Percentiles rank a stretch among this genome's conserved stretches.
These are phyloP conservation scores for Zopfia rhizophila DNA, from an alignment of 2,329 filamentous ascomycete species.

Conservation along the genomic window DNA sequence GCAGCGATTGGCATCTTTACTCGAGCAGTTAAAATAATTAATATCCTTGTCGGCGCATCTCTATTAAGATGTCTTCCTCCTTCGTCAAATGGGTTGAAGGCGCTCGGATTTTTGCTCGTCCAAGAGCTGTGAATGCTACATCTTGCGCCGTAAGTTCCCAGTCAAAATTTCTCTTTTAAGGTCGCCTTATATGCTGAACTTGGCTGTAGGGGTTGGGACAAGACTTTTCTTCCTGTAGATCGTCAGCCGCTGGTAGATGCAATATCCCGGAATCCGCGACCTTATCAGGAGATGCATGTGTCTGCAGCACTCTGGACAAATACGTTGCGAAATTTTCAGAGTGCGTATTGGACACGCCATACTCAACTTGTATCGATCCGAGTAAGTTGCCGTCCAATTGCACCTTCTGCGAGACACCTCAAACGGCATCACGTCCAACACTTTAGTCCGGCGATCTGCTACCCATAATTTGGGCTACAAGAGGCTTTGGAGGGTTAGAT, in stretches of 20 bases:
- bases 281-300: conserved; percentile 20
- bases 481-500: no score
- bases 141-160: conserved; percentile 11
- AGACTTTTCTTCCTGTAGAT: conserved; percentile 9
- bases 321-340: conserved; percentile 12
- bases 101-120: conserved; percentile 18
- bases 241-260: conserved; percentile 14
- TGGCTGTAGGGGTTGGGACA: conserved; percentile 4
- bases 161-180: conserved; percentile 1
- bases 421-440: no score
- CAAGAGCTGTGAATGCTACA: conserved; percentile 4
- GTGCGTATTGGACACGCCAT: conserved; percentile 17
- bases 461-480: no score
- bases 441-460: no score
- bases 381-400: conserved; percentile 19
- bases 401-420: no score
- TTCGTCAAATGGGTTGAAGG: conserved; percentile 16
- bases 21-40: no score
- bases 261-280: conserved; percentile 11
- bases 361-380: conserved; percentile 20
- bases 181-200: not conserved
- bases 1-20: no score
- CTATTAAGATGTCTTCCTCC: conserved; percentile 2
- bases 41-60: no score
- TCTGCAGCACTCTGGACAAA: conserved; percentile 14